Evolutionary conservation across 495 filamentous ascomycete species (phyloP).

Genomic region (Hypoxylon trugodes): DNA sequence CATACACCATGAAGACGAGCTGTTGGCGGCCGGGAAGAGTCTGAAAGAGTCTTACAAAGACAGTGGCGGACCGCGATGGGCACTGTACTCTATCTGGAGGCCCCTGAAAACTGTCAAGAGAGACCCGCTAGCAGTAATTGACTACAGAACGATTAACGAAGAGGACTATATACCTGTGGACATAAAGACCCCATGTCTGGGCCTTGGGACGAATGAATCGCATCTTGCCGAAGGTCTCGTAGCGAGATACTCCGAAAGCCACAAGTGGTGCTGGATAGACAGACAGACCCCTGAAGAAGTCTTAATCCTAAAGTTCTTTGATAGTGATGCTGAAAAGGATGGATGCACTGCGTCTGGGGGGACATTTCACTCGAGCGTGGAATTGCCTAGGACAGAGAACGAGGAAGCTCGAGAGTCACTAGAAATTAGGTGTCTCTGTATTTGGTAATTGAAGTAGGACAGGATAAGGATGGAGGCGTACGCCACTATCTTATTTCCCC

Average conservation of each 20-base stretch:
- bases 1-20: slow-evolving; percentile 3
- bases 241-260: background rate
- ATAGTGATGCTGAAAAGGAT: slow-evolving; percentile 3
- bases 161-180: background rate
- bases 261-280: slow-evolving; percentile 9
- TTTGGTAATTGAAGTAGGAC: background rate
- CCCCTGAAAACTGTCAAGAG: slow-evolving; percentile 4
- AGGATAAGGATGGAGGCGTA: too few relatives aligned
- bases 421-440: slow-evolving; percentile 5
- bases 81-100: slow-evolving; percentile 4
- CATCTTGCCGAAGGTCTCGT: background rate
- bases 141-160: background rate
- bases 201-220: background rate
- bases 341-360: background rate
- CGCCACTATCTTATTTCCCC: too few relatives aligned
- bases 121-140: slow-evolving; percentile 5
- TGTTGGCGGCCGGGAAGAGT: background rate
- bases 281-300: slow-evolving; percentile 5
- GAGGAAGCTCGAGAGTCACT: slow-evolving; percentile 3
- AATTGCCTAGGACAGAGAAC: slow-evolving; percentile 6
- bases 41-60: slow-evolving; percentile 1
- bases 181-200: background rate
- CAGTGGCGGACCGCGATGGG: slow-evolving; percentile 4
- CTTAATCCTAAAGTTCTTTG: slow-evolving; percentile 7
- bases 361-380: slow-evolving; percentile 12